These are phyloP conservation scores for Leccinum huronense DNA, from an alignment of 1,284 basidiomycete species.

Conservation along the genomic window DNA sequence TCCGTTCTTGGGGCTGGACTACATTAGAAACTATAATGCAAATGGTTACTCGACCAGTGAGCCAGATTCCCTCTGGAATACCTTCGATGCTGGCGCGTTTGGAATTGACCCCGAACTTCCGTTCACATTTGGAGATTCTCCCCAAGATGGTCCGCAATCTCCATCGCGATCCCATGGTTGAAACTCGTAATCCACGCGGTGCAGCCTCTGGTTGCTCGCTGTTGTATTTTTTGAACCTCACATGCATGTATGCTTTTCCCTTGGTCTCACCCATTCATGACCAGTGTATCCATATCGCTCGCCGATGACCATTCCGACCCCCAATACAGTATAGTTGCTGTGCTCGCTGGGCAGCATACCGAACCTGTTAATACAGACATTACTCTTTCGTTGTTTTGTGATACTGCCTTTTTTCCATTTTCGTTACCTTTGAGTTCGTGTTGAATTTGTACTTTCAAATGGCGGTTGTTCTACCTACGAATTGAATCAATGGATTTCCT, in stretches of 20 bases:
- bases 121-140: slow-evolving; percentile 51
- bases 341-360: slow-evolving; percentile 38
- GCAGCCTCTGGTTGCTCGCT: slow-evolving; percentile 2
- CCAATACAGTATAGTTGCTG: slow-evolving; percentile 39
- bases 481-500: slow-evolving; percentile 15
- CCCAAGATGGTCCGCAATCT: slow-evolving; percentile 32
- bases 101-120: slow-evolving; percentile 71
- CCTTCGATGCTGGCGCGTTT: slow-evolving; percentile 69
- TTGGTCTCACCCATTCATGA: slow-evolving; percentile 11
- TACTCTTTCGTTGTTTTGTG: slow-evolving; percentile 11
- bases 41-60: slow-evolving; percentile 47
- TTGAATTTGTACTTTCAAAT: slow-evolving; percentile 16
- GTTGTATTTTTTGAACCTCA: slow-evolving; percentile 15
- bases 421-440: slow-evolving; percentile 2
- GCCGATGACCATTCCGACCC: slow-evolving; percentile 23
- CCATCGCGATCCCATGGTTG: slow-evolving; percentile 26
- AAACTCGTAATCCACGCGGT: not conserved
- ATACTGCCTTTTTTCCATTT: slow-evolving; percentile 3
- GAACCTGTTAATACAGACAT: slow-evolving; percentile 25
- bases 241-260: slow-evolving; percentile 17
- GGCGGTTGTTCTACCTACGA: slow-evolving; percentile 11
- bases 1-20: slow-evolving; percentile 78
- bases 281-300: slow-evolving; percentile 32
- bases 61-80: slow-evolving; percentile 69
- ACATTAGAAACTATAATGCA: slow-evolving; percentile 66